Conservation (phyloP, 257 asterid genomes). For the Henckelia pumila region DNA sequence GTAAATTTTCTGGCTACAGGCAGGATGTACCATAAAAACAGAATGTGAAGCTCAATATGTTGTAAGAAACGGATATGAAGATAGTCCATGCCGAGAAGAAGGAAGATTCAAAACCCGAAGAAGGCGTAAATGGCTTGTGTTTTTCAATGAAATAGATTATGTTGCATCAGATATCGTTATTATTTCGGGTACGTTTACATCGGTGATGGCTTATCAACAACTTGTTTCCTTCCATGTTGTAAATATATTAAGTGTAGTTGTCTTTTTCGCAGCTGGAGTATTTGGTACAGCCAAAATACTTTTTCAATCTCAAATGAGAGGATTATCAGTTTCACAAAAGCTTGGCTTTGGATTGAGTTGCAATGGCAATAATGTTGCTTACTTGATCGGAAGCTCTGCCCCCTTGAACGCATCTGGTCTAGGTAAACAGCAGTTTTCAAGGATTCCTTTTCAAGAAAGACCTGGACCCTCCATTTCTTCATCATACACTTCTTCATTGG, state of each 20-base stretch:
- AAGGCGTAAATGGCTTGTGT: slow-evolving; percentile 44
- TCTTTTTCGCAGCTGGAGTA: background rate
- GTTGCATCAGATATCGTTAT: slow-evolving; percentile 42
- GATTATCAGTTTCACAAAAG: slow-evolving; percentile 18
- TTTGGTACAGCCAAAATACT: background rate
- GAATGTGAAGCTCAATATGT: slow-evolving; percentile 49
- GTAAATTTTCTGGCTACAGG: slow-evolving; percentile 32
- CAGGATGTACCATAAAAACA: slow-evolving; percentile 50
- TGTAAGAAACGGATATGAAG: slow-evolving; percentile 30
- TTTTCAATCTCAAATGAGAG: slow-evolving; percentile 3
- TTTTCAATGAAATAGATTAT: slow-evolving; percentile 42
- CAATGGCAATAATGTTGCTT: slow-evolving; percentile 57
- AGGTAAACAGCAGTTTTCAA: slow-evolving; percentile 30
- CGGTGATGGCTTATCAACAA: background rate
- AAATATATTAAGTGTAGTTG: background rate
- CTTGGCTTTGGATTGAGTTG: slow-evolving; percentile 55
- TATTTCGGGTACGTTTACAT: slow-evolving; percentile 42
- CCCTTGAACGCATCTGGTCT: slow-evolving; percentile 47
- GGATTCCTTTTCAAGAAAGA: slow-evolving; percentile 40
- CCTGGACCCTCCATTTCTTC: slow-evolving; percentile 66
- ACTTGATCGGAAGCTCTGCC: slow-evolving; percentile 43
- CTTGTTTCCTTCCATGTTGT: background rate
- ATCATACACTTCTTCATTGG: slow-evolving; percentile 49
- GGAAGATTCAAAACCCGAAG: slow-evolving; percentile 16
- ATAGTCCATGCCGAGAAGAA: slow-evolving; percentile 17